Evolutionary conservation across 352 stramenopile species (phyloP).

Genomic region (Phytophthora sp.): DNA sequence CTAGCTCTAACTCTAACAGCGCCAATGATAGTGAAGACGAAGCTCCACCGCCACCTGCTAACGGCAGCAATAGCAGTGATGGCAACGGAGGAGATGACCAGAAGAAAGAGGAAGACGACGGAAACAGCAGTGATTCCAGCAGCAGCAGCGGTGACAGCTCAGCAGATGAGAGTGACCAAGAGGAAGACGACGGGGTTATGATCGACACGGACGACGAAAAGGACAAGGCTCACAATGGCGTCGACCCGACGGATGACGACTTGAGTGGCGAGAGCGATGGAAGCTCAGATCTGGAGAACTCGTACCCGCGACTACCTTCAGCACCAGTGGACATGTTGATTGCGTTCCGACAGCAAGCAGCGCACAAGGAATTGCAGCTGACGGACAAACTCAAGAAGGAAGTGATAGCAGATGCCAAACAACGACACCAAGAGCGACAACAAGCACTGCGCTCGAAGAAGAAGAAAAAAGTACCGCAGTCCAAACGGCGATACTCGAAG

Average conservation of each 20-base stretch:
- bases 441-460: conserved; percentile 38
- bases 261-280: conserved; percentile 58
- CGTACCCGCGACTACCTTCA: conserved; percentile 61
- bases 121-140: conserved; percentile 42
- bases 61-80: conserved; percentile 2
- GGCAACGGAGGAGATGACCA: conserved; percentile 33
- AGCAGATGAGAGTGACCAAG: conserved; percentile 33
- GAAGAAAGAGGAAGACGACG: conserved; percentile 32
- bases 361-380: conserved; percentile 63
- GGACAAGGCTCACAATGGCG: conserved; percentile 47
- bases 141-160: conserved; percentile 43
- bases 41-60: conserved; percentile 17
- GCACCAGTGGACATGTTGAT: conserved; percentile 70
- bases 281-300: conserved; percentile 63
- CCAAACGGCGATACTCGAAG: conserved; percentile 35
- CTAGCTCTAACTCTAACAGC: conserved; percentile 36
- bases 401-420: conserved; percentile 42
- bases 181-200: conserved; percentile 47
- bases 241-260: conserved; percentile 41
- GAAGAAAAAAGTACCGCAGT: conserved; percentile 41
- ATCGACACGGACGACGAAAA: conserved; percentile 63
- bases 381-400: conserved; percentile 44
- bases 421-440: conserved; percentile 47
- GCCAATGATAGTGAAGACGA: conserved; percentile 41
- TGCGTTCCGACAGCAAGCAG: conserved; percentile 52